Percentiles rank a stretch among this genome's conserved stretches.
phyloP scores from a whole-genome alignment of 1,139 yeast genomes.

The Tardiomyces blankii region DNA sequence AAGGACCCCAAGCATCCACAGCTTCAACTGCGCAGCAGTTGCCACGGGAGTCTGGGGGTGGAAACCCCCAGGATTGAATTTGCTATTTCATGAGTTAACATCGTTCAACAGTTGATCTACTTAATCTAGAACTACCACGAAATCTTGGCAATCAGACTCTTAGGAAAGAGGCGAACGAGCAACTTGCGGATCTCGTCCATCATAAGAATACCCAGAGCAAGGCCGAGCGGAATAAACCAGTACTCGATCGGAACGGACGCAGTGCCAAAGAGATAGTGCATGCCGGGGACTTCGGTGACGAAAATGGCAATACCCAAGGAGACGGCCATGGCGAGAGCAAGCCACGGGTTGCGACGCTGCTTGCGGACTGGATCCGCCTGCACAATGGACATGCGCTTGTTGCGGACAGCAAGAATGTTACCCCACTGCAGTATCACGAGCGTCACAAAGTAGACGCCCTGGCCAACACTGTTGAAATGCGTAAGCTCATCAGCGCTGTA shows the following conservation, averaged over 20 bases:
- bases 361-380: constrained; percentile 29
- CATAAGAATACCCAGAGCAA: constrained; percentile 31
- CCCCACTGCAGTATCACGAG: constrained; percentile 41
- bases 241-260: constrained; percentile 37
- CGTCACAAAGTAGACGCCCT: constrained; percentile 39
- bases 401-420: constrained; percentile 37
- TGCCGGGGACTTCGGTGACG: constrained; percentile 36
- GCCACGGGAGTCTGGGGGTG: too few relatives aligned
- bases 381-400: constrained; percentile 35
- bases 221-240: constrained; percentile 38
- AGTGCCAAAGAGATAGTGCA: constrained; percentile 32
- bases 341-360: constrained; percentile 25
- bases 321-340: constrained; percentile 29
- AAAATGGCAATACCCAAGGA: constrained; percentile 29
- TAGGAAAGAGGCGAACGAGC: constrained; percentile 30
- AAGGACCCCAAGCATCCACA: too few relatives aligned
- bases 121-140: too few relatives aligned
- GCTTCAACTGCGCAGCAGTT: too few relatives aligned
- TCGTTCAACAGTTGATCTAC: too few relatives aligned
- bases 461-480: constrained; percentile 24
- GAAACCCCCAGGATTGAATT: too few relatives aligned
- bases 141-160: constrained; percentile 28
- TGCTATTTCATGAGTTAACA: too few relatives aligned
- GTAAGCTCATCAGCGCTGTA: background rate
- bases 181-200: constrained; percentile 38